Percentiles rank a stretch among this genome's conserved stretches.
These are phyloP conservation scores for Zostera marina DNA, from an alignment of 116 monocot species.

Conservation along the genomic window DNA sequence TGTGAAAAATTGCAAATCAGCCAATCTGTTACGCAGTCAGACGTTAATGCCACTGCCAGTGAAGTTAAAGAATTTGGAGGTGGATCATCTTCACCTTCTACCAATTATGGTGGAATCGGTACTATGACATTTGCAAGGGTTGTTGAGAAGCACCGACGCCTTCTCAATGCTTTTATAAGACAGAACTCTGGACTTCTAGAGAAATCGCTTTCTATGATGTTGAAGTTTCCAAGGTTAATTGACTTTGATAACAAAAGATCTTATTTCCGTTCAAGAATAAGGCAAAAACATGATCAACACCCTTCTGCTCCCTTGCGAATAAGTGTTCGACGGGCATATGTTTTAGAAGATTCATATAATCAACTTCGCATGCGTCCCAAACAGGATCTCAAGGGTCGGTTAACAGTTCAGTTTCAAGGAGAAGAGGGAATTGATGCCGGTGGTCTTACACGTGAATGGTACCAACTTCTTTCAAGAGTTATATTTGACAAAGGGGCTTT, in stretches of 20 bases:
- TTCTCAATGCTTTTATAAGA: slow-evolving; percentile 84
- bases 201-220: slow-evolving; percentile 90
- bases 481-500: slow-evolving; percentile 97
- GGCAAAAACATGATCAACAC: slow-evolving; percentile 97
- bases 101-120: slow-evolving; percentile 45
- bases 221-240: slow-evolving; percentile 91
- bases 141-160: slow-evolving; percentile 77
- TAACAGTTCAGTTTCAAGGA: slow-evolving; percentile 97
- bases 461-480: slow-evolving; percentile 81
- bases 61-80: slow-evolving; percentile 49
- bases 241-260: slow-evolving; percentile 97
- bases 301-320: slow-evolving; percentile 77
- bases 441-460: slow-evolving; percentile 96
- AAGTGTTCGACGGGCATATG: slow-evolving; percentile 83
- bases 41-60: slow-evolving; percentile 21
- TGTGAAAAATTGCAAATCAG: slow-evolving; percentile 80
- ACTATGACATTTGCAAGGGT: slow-evolving; percentile 60
- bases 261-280: slow-evolving; percentile 90
- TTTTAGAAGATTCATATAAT: slow-evolving; percentile 95
- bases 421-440: slow-evolving; percentile 99
- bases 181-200: slow-evolving; percentile 95
- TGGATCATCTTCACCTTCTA: slow-evolving; percentile 22
- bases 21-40: slow-evolving; percentile 35
- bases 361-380: slow-evolving; percentile 86
- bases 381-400: slow-evolving; percentile 78